A percentile compares a stretch with the other conserved stretches of the same genome.
Evolutionary conservation across 352 stramenopile genomes (phyloP).

Genomic region (Pythium rishiriense): DNA sequence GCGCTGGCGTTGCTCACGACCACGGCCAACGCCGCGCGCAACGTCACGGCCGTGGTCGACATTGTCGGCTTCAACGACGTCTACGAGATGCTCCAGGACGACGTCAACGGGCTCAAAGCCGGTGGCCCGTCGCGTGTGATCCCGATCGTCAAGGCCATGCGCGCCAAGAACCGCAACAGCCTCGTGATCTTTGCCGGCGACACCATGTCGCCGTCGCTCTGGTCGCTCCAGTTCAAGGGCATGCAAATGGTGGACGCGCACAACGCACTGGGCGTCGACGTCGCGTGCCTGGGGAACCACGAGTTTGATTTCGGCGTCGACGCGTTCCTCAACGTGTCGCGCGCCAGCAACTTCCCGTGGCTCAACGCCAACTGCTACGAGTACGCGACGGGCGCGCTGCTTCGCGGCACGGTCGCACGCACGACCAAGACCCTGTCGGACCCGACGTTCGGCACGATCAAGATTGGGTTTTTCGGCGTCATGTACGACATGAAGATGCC

Average conservation of each 20-base stretch:
- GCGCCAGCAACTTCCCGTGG: slow-evolving; percentile 60
- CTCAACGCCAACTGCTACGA: slow-evolving; percentile 80
- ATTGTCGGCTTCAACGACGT: slow-evolving; percentile 80
- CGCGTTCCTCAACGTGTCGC: slow-evolving; percentile 68
- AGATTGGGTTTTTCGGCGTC: slow-evolving; percentile 68
- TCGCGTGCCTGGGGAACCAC: slow-evolving; percentile 75
- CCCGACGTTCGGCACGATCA: slow-evolving; percentile 42
- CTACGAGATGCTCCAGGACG: slow-evolving; percentile 76
- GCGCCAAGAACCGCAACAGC: slow-evolving; percentile 54
- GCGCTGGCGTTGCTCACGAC: slow-evolving; percentile 25
- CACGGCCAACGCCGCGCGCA: slow-evolving; percentile 31
- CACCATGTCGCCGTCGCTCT: slow-evolving; percentile 80
- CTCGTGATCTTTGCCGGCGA: slow-evolving; percentile 80
- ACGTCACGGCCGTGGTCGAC: slow-evolving; percentile 51
- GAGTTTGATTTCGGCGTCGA: slow-evolving; percentile 83
- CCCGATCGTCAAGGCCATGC: slow-evolving; percentile 60
- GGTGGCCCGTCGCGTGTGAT: slow-evolving; percentile 73
- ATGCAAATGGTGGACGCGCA: slow-evolving; percentile 80
- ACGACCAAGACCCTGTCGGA: slow-evolving; percentile 52
- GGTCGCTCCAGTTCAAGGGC: slow-evolving; percentile 76
- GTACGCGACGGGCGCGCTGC: slow-evolving; percentile 35
- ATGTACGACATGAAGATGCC: slow-evolving; percentile 79
- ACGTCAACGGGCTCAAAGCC: slow-evolving; percentile 58
- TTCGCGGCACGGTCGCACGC: slow-evolving; percentile 52
- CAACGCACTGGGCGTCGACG: slow-evolving; percentile 74